Evolutionary conservation across 139 green algal species (phyloP), one percentile per base, ranked within the genome.

Genomic region (Coelastrella sp.): DNA sequence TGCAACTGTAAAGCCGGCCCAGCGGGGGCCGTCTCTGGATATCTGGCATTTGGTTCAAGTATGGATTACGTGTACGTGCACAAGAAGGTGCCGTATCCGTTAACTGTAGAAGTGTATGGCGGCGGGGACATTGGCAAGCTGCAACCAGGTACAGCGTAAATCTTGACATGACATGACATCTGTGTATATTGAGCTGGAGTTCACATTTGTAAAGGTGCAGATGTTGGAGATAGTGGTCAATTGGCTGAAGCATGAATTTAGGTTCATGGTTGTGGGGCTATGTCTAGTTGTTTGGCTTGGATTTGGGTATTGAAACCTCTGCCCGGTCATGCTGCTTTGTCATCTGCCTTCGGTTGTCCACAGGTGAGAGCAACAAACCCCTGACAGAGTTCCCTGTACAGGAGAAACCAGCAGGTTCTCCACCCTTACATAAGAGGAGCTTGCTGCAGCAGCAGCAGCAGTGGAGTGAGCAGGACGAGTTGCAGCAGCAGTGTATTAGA

Each of bases 1-100:
- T 82, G 66, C 80, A 68, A 74, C 94, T 94, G 59, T 90, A 92
- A 91, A 95, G 97, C 65, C 94, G 93, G 22, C 86, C 91, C 80
- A 95, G 85, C 92, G 93, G 96, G 82, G 93, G 93, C 58, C 94
- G 91, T 92, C 1, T 91, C 86, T 56, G 93, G 91, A 80, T 96
- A 96, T 84, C 92, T 96, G 64, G 95, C 95, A 2, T 95, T 86
- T 85, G 95, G 95, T 19, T 94, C 91, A 7, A 93, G 86, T 66
- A 96, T 96, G 95, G 95, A 96, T 90, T 96, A 95, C 88, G 91
- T 95, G 92, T 96, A 94, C 75, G 85, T 92, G 7, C 66, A 93
- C 20, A 77, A 94, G 19, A 71, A 89, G 22, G 91, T 96, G 54
- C 87, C 87, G 2, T 96, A 96, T 85, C 83, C 94, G 0, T 59